Conservation (phyloP, 768 basidiomycete genomes). For the Pulveroboletus sp. region DNA sequence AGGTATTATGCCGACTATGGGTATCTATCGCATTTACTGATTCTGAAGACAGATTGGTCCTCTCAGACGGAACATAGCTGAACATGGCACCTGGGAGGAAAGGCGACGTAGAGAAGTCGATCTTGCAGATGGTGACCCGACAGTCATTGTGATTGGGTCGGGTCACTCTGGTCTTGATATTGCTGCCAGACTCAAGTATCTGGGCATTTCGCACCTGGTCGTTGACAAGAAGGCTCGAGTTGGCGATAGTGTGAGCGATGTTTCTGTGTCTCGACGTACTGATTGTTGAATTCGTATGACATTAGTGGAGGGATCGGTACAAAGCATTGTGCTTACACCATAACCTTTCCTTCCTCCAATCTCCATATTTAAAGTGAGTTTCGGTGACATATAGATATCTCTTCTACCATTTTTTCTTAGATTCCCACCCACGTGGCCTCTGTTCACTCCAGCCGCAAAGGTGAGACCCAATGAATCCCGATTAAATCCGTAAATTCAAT, state of each 20-base stretch:
- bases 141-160: constrained; percentile 62
- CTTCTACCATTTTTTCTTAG: constrained; percentile 27
- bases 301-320: constrained; percentile 56
- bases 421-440: constrained; percentile 55
- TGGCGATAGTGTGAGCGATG: constrained; percentile 42
- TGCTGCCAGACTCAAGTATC: constrained; percentile 60
- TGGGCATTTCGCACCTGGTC: constrained; percentile 53
- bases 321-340: constrained; percentile 56
- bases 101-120: constrained; percentile 40
- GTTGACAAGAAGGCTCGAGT: constrained; percentile 52
- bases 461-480: constrained; percentile 17
- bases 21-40: not conserved
- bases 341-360: constrained; percentile 50
- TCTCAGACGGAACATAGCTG: constrained; percentile 38
- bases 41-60: constrained; percentile 32
- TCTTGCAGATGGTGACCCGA: constrained; percentile 50
- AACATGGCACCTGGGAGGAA: constrained; percentile 57
- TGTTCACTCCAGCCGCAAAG: constrained; percentile 49
- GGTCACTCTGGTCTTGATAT: constrained; percentile 67
- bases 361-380: constrained; percentile 47
- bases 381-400: not conserved
- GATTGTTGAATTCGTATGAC: not conserved
- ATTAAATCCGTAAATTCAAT: constrained; percentile 59
- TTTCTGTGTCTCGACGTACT: not conserved
- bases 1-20: constrained; percentile 17